Conservation (phyloP, 2,329 filamentous ascomycete species). For the Alternaria consortialis region DNA sequence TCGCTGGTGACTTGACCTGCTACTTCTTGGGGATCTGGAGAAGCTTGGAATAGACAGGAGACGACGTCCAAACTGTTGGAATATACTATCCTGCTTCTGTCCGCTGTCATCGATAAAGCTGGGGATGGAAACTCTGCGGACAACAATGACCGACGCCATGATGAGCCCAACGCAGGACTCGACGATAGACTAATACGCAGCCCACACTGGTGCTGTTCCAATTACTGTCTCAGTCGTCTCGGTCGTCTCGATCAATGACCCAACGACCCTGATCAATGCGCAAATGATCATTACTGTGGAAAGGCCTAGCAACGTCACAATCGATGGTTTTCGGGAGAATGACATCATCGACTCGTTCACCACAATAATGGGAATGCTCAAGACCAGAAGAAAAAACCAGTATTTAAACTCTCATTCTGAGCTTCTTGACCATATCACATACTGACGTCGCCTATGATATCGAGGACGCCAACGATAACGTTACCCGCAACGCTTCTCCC, state of each 20-base stretch:
- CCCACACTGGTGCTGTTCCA: constrained; percentile 13
- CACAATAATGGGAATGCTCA: constrained; percentile 3
- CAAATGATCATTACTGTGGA: constrained; percentile 13
- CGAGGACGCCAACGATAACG: neutral
- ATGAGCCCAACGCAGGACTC: constrained; percentile 11
- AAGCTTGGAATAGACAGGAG: constrained; percentile 7
- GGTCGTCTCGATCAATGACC: constrained; percentile 5
- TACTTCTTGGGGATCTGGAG: constrained; percentile 6
- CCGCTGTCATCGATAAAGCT: constrained; percentile 1
- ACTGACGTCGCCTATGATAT: constrained; percentile 11
- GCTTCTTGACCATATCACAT: neutral
- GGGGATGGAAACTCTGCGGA: constrained; percentile 7
- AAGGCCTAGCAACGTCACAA: constrained; percentile 7
- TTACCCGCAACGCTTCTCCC: constrained; percentile 3
- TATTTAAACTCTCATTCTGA: neutral
- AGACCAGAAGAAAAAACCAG: neutral
- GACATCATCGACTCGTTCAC: constrained; percentile 14
- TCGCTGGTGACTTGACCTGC: neutral
- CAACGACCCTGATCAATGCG: constrained; percentile 9
- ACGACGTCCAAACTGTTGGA: constrained; percentile 9
- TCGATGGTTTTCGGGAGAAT: constrained; percentile 9
- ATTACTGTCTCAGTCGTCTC: constrained; percentile 1
- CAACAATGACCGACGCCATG: constrained; percentile 12
- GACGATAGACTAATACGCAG: constrained; percentile 10
- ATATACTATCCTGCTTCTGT: constrained; percentile 1